These are phyloP conservation scores for Tubosaeta sp. DNA, from an alignment of 768 basidiomycete genomes.

Conservation along the genomic window DNA sequence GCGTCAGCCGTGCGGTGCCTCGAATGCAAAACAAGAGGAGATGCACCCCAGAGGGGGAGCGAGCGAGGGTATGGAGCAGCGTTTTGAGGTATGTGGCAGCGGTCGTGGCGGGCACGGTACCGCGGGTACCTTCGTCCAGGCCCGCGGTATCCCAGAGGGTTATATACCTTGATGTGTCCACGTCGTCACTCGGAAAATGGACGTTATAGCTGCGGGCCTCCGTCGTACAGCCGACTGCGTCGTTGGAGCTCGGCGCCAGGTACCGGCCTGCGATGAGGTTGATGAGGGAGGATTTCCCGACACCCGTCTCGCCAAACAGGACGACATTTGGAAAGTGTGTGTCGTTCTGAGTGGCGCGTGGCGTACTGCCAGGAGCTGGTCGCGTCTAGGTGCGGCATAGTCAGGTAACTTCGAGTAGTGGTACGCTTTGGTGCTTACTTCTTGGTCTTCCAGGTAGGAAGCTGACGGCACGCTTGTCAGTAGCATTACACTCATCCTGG, in stretches of 20 bases:
- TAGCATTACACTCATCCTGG: background rate
- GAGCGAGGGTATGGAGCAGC: background rate
- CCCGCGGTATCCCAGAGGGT: slow-evolving; percentile 4
- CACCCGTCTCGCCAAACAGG: slow-evolving; percentile 1
- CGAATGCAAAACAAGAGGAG: slow-evolving; percentile 5
- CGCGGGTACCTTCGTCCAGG: background rate
- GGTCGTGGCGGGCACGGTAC: background rate
- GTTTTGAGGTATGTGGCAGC: background rate
- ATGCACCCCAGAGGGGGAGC: background rate
- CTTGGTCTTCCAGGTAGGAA: background rate
- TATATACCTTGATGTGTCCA: background rate
- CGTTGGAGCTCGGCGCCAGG: background rate
- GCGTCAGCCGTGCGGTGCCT: background rate
- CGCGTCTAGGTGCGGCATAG: background rate
- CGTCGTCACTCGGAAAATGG: background rate
- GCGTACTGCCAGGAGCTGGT: too few relatives aligned
- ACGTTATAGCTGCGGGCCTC: background rate
- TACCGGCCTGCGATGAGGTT: background rate
- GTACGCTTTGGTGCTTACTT: background rate
- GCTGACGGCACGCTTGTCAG: background rate
- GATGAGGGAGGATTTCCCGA: slow-evolving; percentile 2
- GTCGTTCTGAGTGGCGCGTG: background rate
- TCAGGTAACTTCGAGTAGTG: background rate
- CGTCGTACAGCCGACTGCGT: background rate
- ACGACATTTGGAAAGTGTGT: background rate